phyloP scores from a whole-genome alignment of 441 rosid species.

The Hura crepitans region DNA sequence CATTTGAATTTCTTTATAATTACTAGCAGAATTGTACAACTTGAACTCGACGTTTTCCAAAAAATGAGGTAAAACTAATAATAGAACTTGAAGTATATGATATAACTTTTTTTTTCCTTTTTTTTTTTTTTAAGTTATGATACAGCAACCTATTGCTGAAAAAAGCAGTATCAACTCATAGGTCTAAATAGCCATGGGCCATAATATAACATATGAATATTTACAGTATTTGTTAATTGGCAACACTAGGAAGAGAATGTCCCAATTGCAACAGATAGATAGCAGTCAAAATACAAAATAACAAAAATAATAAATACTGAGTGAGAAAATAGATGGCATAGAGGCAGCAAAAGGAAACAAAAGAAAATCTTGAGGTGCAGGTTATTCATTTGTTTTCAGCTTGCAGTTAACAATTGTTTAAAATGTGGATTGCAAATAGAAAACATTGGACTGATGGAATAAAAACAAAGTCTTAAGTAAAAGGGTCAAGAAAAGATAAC shows the following conservation, averaged over 20 bases:
- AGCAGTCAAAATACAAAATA: not conserved
- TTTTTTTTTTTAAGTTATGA: too few relatives aligned
- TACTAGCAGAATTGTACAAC: not conserved
- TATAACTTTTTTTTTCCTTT: not conserved
- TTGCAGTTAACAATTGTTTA: not conserved
- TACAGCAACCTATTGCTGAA: not conserved
- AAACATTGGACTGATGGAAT: not conserved
- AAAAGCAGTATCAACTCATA: not conserved
- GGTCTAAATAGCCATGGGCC: not conserved
- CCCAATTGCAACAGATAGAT: too few relatives aligned
- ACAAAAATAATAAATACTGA: too few relatives aligned
- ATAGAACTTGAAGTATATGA: not conserved
- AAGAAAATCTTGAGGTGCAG: too few relatives aligned
- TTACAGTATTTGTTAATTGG: too few relatives aligned
- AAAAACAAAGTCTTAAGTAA: not conserved
- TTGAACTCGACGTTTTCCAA: not conserved
- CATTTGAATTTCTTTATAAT: not conserved
- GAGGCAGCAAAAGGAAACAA: not conserved
- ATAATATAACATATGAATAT: too few relatives aligned
- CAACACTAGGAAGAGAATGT: too few relatives aligned
- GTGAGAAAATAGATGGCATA: not conserved
- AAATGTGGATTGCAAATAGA: not conserved
- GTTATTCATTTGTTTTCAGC: not conserved
- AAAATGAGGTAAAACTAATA: not conserved
- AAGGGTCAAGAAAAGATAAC: not conserved